phyloP scores from a whole-genome alignment of 768 basidiomycete genomes.

The Kwoniella sp. region DNA sequence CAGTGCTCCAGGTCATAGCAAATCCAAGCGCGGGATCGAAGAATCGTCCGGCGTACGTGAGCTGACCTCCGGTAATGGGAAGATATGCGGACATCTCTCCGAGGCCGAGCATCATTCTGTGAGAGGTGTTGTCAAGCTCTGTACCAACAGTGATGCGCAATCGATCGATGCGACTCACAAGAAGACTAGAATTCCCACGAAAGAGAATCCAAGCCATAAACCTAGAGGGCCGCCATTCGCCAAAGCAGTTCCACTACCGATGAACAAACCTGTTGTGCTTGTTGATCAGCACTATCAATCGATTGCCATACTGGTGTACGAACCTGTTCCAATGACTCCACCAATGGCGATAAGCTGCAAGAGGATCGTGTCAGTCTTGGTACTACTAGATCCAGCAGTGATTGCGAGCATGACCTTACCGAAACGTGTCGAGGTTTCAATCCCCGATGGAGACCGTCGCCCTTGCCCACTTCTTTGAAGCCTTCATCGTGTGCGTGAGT shows the following conservation, averaged over 20 bases:
- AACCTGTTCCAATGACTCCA: constrained; percentile 16
- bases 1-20: constrained; percentile 30
- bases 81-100: constrained; percentile 37
- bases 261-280: constrained; percentile 61
- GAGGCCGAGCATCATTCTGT: constrained; percentile 28
- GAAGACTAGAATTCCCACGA: constrained; percentile 26
- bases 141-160: neutral
- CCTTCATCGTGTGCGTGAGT: neutral
- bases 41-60: constrained; percentile 19
- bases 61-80: constrained; percentile 11
- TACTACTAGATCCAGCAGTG: no score
- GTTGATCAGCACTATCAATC: neutral
- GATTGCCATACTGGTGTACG: no score
- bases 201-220: constrained; percentile 42
- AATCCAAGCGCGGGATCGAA: constrained; percentile 61
- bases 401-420: no score
- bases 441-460: constrained; percentile 8
- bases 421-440: constrained; percentile 21
- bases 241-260: constrained; percentile 58
- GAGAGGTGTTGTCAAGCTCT: neutral
- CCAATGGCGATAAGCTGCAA: constrained; percentile 18
- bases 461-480: neutral
- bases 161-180: constrained; percentile 4
- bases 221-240: constrained; percentile 49
- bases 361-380: no score